Evolutionary conservation across 805 yeast species (phyloP), one percentile per base, ranked within the genome.

Genomic region (Lipomyces sp.): DNA sequence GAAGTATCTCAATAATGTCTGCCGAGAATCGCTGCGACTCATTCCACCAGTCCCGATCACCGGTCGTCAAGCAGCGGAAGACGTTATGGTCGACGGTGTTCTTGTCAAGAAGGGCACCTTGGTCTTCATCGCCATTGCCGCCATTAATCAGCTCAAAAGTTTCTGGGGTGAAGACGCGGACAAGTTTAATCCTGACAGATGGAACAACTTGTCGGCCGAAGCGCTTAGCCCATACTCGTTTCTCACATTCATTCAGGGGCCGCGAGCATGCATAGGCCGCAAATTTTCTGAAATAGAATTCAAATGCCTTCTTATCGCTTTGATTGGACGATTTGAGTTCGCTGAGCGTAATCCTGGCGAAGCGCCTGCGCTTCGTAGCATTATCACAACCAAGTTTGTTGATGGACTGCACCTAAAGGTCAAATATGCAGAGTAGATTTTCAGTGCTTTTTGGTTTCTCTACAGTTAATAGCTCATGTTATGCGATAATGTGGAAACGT

Each of bases 181-280:
- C 11, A 48, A 50, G 33, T 62, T 62, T 42, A 59, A 59, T 11
- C 69, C 71, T 2, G 71, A 67, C 18, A 59, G 71, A 32, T 67
- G 69, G 69, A 60, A 65, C 53, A 42, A 56, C 32, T 39, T 66
- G 29, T 57, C 69, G 39, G 50, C 55, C 8, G 58, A 60, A 2
- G 62, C 66, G 3, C 48, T 18, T 13, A 53, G 29, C 51, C 63
- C 66, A 29, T 62, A 61, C 45, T 55, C 60, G 15, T 57, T 34
- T 33, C 48, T 59, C 10, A 56, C 71, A 34, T 67, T 67, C 50
- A 34, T 65, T 45, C 66, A 64, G 42, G 69, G 69, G 18, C 66
- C 69, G 33, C 54, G 69, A 24, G 33, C 63, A 4, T 67, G 69
- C 58, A 67, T 67, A 18, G 69, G 71, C 37, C 59, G 66, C 2